Evolutionary conservation across 2,329 filamentous ascomycete species (phyloP).

Genomic region (Fusarium solani-melongenae): DNA sequence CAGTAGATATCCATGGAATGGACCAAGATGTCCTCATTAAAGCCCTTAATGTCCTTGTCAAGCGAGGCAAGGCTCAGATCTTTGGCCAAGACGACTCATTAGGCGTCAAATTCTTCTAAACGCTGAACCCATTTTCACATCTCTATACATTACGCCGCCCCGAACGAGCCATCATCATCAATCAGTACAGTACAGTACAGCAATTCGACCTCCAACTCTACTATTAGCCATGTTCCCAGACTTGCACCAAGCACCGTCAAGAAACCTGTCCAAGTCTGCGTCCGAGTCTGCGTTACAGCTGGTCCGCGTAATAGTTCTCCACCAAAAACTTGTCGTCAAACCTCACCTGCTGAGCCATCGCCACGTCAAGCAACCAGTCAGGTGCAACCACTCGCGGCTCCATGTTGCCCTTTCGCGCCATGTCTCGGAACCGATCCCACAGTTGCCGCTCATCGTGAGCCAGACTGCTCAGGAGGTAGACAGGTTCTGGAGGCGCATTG

Average conservation of each 20-base stretch:
- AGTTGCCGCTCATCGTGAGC: conserved; percentile 75
- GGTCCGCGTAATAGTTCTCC: conserved; percentile 54
- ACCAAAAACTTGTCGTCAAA: conserved; percentile 72
- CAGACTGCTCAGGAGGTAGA: conserved; percentile 84
- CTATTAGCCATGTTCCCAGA: conserved; percentile 12
- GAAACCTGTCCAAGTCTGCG: conserved; percentile 7
- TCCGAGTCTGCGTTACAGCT: conserved; percentile 12
- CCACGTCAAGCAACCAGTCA: conserved; percentile 91
- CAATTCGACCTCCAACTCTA: conserved; percentile 15
- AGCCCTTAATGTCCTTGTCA: conserved; percentile 83
- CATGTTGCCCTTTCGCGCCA: conserved; percentile 83
- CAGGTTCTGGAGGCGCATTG: conserved; percentile 71
- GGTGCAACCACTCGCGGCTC: conserved; percentile 82
- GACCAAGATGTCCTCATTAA: conserved; percentile 84
- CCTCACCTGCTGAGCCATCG: conserved; percentile 86
- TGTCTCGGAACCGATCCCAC: conserved; percentile 83
- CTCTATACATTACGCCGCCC: conserved; percentile 26
- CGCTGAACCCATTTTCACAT: conserved; percentile 23
- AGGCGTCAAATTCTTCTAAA: conserved; percentile 96
- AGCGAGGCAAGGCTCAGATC: conserved; percentile 90
- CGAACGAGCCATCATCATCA: conserved; percentile 1
- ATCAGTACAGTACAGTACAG: background rate
- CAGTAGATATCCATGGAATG: conserved; percentile 86
- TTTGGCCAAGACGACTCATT: conserved; percentile 90
- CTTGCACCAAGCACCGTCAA: conserved; percentile 36